phyloP scores from a whole-genome alignment of 225 moss, liverwort and hornwort genomes.

The Pseudoscleropodium purum region DNA sequence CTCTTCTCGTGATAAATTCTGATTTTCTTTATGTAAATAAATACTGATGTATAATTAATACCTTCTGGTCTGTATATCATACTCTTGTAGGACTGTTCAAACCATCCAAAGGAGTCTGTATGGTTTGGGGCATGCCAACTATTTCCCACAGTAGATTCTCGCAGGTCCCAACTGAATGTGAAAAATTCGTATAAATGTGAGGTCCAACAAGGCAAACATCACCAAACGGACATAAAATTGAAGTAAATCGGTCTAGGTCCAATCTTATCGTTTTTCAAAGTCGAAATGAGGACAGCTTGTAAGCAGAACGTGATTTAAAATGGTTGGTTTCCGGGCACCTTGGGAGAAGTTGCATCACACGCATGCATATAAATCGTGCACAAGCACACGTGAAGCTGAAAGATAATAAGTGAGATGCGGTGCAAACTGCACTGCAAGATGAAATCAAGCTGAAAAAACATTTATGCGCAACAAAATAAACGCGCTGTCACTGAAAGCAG shows the following conservation, averaged over 20 bases:
- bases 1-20: not conserved
- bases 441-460: not conserved
- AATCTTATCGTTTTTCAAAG: not conserved
- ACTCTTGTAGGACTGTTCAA: not conserved
- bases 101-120: not conserved
- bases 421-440: not conserved
- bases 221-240: not conserved
- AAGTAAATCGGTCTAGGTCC: not conserved
- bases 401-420: not conserved
- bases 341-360: not conserved
- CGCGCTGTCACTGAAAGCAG: not conserved
- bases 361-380: not conserved
- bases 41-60: not conserved
- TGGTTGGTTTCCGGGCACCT: not conserved
- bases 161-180: not conserved
- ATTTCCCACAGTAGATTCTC: not conserved
- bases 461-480: not conserved
- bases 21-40: too few species aligned
- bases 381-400: not conserved
- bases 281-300: not conserved
- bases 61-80: not conserved
- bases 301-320: not conserved
- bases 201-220: too few species aligned
- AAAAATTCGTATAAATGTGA: not conserved
- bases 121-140: not conserved